These are phyloP conservation scores for Arabidopsis arenosa DNA, from an alignment of 345 rosid genomes.

Conservation along the genomic window DNA sequence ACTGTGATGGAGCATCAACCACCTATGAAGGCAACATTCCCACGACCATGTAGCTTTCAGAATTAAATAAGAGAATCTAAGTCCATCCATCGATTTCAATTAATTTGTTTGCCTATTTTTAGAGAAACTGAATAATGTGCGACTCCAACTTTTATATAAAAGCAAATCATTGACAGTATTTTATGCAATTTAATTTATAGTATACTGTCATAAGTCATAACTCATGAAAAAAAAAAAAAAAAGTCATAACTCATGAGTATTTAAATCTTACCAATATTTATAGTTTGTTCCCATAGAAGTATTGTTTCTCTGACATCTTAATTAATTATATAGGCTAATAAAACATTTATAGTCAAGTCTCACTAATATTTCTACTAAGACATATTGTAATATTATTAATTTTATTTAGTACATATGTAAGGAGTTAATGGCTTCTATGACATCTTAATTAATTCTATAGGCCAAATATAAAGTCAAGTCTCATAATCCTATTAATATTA, in stretches of 20 bases:
- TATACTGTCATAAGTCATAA: background rate
- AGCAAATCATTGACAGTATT: background rate
- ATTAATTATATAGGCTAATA: background rate
- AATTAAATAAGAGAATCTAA: conserved; percentile 1
- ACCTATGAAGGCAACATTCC: conserved; percentile 17
- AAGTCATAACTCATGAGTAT: background rate
- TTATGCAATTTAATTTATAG: background rate
- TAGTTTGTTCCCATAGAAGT: background rate
- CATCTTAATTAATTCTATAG: background rate
- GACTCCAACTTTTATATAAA: background rate
- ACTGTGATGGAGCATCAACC: background rate
- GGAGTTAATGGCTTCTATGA: background rate
- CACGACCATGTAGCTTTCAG: conserved; percentile 15
- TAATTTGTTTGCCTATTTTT: background rate
- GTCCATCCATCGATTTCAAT: background rate
- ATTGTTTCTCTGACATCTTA: background rate
- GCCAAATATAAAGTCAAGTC: background rate
- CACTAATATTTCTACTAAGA: background rate
- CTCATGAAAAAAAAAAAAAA: no score
- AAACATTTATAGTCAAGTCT: background rate
- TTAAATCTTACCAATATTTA: no score
- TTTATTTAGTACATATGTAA: background rate
- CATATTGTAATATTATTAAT: background rate
- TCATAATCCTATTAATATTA: background rate
- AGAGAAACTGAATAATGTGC: background rate